Base-by-base conservation (phyloP, 768 basidiomycete species). In the Wakefieldia striispora region DNA sequence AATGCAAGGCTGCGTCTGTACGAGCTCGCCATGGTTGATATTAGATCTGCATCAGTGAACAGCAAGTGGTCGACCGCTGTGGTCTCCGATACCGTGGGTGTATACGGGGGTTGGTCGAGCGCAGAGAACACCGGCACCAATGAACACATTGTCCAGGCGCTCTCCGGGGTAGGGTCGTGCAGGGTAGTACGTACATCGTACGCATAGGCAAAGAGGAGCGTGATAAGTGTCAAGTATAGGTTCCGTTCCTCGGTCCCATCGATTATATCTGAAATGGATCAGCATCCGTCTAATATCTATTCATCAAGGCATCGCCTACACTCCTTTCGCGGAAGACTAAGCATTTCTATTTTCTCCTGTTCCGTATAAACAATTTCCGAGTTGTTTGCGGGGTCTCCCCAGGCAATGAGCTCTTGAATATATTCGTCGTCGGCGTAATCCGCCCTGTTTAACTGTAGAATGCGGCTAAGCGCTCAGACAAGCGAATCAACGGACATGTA, bases 121-220 rank as follows among this genome's bases (percentile, higher is more conserved):
- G 91, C 86, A n/a, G 91, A 82, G 68, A 94, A 90, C 3, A 82
- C 81, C 40, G 91, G 84, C 12, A 80, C 80, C 43, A 94, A 75
- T 26, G 70, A 75, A 55, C 82, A 77, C 45, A 94, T 75, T 2
- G 91, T 94, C 91, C 91, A 94, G 13, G 88, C 85, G 64, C 91
- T 92, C 67, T 94, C 91, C 7, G 88, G 78, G 3, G 87, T 91
- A n/a, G 89, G 81, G 52, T 94, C 91, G 41, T 76, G 74, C 53
- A 85, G 82, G 0, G 83, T 89, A 5, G 85, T 89, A 35, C 90
- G 83, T 43, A 79, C 75, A 53, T 94, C 91, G 64, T 94, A 94
- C 5, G 82, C 79, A 60, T 86, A 84, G n/a, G 88, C 76, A 68
- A 91, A 91, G 17, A 94, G 76, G 9, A 94, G 60, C 6, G 83